Percentiles rank a stretch among this genome's conserved stretches.
Conservation (phyloP, 1,284 basidiomycete genomes). For the Amylostereum areolatum region DNA sequence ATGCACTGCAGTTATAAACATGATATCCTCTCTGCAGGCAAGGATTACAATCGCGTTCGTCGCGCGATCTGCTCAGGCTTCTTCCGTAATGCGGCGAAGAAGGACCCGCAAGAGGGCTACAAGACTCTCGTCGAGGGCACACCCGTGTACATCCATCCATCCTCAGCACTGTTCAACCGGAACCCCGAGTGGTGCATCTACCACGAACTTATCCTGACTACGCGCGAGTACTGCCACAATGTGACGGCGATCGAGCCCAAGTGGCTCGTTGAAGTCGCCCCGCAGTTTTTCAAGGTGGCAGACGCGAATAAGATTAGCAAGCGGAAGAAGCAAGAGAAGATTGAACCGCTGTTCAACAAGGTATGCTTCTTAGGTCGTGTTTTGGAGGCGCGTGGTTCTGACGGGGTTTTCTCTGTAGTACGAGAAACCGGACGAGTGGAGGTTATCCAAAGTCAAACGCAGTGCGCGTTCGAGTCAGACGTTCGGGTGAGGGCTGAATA, state of each 20-base stretch:
- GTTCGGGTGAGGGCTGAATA: constrained; percentile 11
- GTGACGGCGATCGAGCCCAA: constrained; percentile 97
- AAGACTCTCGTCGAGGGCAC: constrained; percentile 98
- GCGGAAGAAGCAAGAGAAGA: constrained; percentile 96
- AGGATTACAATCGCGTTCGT: constrained; percentile 90
- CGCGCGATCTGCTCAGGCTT: constrained; percentile 96
- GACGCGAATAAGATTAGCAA: constrained; percentile 96
- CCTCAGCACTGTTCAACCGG: constrained; percentile 94
- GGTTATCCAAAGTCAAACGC: constrained; percentile 82
- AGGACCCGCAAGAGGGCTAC: constrained; percentile 94
- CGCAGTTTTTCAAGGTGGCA: constrained; percentile 96
- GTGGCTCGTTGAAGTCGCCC: constrained; percentile 98
- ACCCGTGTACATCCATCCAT: constrained; percentile 96
- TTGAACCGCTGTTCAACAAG: constrained; percentile 87
- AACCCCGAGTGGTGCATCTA: constrained; percentile 79
- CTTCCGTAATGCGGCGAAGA: constrained; percentile 95
- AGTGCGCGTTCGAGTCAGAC: constrained; percentile 62
- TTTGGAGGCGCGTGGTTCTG: neutral
- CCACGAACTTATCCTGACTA: constrained; percentile 71
- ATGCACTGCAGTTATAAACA: constrained; percentile 79
- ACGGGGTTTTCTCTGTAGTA: constrained; percentile 32
- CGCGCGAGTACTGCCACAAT: constrained; percentile 92
- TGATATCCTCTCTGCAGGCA: constrained; percentile 87
- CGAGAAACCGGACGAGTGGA: constrained; percentile 88
- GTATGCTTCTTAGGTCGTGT: constrained; percentile 17